Conservation (phyloP, 2,329 filamentous ascomycete genomes). For the Calonectria hongkongensis region DNA sequence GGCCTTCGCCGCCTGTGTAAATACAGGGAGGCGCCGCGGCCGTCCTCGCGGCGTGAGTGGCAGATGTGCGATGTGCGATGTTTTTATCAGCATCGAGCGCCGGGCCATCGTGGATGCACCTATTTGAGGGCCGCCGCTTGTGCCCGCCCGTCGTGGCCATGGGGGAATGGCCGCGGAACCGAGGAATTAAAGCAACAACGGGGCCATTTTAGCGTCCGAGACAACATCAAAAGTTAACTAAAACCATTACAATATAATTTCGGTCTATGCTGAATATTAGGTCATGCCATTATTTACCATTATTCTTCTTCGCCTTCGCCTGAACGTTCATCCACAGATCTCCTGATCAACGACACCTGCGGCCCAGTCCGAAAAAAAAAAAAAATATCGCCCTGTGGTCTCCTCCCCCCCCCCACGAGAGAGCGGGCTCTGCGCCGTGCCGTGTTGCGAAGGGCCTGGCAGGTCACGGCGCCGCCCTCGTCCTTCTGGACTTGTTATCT, state of each 20-base stretch:
- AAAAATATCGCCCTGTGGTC: background rate
- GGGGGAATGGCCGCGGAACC: slow-evolving; percentile 3
- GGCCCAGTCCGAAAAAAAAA: background rate
- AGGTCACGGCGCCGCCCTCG: background rate
- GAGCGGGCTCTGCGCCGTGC: slow-evolving; percentile 5
- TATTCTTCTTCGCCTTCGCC: background rate
- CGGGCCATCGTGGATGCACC: slow-evolving; percentile 2
- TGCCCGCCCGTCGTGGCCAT: background rate
- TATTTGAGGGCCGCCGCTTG: background rate
- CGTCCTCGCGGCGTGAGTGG: background rate
- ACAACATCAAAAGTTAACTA: slow-evolving; percentile 1
- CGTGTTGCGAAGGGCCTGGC: slow-evolving; percentile 12
- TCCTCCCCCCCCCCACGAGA: background rate
- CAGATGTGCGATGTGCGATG: background rate
- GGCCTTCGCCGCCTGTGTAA: background rate
- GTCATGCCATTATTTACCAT: slow-evolving; percentile 21
- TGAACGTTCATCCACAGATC: background rate
- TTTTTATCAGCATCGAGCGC: background rate
- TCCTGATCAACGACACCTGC: background rate
- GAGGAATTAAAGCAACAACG: slow-evolving; percentile 5
- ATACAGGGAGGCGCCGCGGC: background rate
- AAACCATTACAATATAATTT: slow-evolving; percentile 27
- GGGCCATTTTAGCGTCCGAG: slow-evolving; percentile 14
- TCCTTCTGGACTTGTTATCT: background rate
- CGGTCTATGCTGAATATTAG: background rate